Evolutionary conservation across 2,329 filamentous ascomycete genomes (phyloP).

Genomic region (Fusarium denticulatum): DNA sequence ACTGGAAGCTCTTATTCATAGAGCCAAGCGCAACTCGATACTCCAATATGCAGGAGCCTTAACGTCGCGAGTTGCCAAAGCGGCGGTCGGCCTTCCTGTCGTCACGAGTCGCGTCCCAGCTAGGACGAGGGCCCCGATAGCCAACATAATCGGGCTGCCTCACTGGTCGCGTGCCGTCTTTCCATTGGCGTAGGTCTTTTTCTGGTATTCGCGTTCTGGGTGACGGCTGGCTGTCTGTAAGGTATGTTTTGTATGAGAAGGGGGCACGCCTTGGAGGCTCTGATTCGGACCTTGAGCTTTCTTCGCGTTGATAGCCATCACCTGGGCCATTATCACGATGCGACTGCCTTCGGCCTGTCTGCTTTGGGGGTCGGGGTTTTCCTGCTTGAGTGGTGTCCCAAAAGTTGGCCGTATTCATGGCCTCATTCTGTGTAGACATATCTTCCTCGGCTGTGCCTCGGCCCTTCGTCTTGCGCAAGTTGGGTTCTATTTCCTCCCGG

Average conservation of each 20-base stretch:
- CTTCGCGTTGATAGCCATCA: not conserved
- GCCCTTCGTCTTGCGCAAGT: constrained; percentile 37
- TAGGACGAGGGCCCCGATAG: no score
- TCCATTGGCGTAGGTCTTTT: not conserved
- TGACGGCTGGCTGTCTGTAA: not conserved
- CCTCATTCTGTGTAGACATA: constrained; percentile 25
- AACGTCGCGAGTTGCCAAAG: not conserved
- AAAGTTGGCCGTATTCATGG: constrained; percentile 40
- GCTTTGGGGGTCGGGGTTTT: not conserved
- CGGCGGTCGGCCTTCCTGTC: not conserved
- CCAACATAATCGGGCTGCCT: not conserved
- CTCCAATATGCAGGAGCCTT: not conserved
- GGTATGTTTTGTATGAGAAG: not conserved
- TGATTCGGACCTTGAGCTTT: not conserved
- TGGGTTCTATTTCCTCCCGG: constrained; percentile 49
- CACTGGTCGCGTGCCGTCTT: not conserved
- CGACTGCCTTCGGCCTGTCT: not conserved
- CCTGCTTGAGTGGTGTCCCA: constrained; percentile 47
- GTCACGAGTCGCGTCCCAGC: not conserved
- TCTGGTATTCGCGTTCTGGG: not conserved
- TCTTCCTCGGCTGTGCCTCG: constrained; percentile 34
- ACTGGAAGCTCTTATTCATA: not conserved
- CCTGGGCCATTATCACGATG: not conserved
- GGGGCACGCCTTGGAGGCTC: not conserved
- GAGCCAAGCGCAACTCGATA: not conserved